These are phyloP conservation scores for Camelina neglecta DNA, from an alignment of 345 rosid species.

Conservation along the genomic window DNA sequence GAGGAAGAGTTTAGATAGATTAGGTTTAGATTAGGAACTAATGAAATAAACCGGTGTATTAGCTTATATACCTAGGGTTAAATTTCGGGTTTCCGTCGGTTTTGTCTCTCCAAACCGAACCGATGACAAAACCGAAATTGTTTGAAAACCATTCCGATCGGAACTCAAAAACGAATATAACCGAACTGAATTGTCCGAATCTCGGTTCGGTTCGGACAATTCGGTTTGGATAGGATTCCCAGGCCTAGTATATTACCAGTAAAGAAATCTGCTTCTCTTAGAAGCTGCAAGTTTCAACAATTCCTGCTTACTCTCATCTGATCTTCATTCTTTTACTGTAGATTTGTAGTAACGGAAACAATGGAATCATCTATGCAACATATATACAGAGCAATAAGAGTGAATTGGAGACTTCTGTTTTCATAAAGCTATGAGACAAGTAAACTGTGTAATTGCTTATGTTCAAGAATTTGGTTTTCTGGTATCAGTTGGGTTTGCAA, in stretches of 20 bases:
- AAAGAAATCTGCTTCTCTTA: not conserved
- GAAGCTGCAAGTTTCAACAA: constrained; percentile 16
- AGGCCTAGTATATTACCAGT: not conserved
- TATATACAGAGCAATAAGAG: not conserved
- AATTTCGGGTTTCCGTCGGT: no score
- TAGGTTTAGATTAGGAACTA: no score
- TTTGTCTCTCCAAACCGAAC: no score
- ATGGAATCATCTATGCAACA: constrained; percentile 8
- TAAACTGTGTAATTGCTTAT: constrained; percentile 23
- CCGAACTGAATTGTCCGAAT: no score
- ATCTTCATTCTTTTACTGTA: not conserved
- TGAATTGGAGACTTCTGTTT: not conserved
- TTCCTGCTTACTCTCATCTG: constrained; percentile 2
- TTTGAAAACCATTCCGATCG: no score
- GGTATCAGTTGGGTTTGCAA: constrained; percentile 42
- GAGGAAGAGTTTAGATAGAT: no score
- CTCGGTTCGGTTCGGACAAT: no score
- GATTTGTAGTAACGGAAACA: constrained; percentile 11
- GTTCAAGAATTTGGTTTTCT: constrained; percentile 42
- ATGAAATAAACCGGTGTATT: no score
- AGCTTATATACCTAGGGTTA: no score
- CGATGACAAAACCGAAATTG: no score
- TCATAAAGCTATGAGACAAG: not conserved
- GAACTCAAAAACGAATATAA: no score
- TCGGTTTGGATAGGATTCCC: no score